Conservation (phyloP, 768 basidiomycete species). For the Hemileccinum impolitum region DNA sequence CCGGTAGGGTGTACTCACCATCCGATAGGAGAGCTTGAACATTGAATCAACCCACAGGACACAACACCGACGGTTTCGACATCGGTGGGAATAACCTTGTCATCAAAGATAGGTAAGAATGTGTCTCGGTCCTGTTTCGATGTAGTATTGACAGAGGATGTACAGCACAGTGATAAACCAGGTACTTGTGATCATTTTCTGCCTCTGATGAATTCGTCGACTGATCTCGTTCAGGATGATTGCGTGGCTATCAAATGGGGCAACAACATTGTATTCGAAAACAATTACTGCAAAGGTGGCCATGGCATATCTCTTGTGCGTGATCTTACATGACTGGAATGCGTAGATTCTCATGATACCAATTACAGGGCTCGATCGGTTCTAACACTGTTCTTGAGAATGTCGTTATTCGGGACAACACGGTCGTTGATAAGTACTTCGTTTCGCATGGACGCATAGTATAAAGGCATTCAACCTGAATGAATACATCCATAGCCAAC, state of each 20-base stretch:
- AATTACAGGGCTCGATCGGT: constrained; percentile 49
- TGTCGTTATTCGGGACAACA: constrained; percentile 50
- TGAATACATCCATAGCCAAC: constrained; percentile 33
- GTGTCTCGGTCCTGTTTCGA: not conserved
- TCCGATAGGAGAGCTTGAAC: not conserved
- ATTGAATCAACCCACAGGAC: constrained; percentile 25
- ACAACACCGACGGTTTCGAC: constrained; percentile 54
- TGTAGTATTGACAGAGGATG: not conserved
- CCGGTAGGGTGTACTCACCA: constrained; percentile 32
- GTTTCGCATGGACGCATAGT: not conserved
- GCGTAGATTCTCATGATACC: not conserved
- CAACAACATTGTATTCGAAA: constrained; percentile 43
- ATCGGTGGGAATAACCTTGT: constrained; percentile 33
- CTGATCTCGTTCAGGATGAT: constrained; percentile 44
- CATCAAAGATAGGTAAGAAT: constrained; percentile 28
- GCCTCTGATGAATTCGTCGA: not conserved
- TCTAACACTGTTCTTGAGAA: constrained; percentile 45
- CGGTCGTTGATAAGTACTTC: constrained; percentile 49
- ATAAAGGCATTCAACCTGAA: not conserved
- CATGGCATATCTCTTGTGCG: constrained; percentile 60
- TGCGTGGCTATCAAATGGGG: constrained; percentile 54
- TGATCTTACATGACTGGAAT: not conserved
- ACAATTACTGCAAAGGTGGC: constrained; percentile 54
- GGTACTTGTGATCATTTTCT: constrained; percentile 5
- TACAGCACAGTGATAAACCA: constrained; percentile 26